Evolutionary conservation across 2,329 filamentous ascomycete genomes (phyloP).

Genomic region (Fusarium paranaense): DNA sequence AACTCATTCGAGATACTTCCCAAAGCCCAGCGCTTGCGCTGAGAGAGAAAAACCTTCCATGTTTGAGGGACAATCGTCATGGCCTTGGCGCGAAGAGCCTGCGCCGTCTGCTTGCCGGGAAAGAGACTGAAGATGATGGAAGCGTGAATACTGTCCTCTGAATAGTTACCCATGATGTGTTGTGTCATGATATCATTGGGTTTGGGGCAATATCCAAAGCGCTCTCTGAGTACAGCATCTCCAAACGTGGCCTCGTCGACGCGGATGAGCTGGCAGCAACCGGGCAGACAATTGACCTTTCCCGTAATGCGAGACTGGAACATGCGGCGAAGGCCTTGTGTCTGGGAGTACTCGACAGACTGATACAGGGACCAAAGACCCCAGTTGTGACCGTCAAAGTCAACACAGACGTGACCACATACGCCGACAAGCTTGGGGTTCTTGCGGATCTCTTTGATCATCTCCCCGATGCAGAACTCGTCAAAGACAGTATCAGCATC

Average conservation of each 20-base stretch:
- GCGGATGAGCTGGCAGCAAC: slow-evolving; percentile 62
- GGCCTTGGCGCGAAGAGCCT: slow-evolving; percentile 59
- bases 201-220: slow-evolving; percentile 61
- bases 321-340: slow-evolving; percentile 59
- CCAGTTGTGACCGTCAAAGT: slow-evolving; percentile 56
- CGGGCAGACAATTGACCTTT: slow-evolving; percentile 62
- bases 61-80: slow-evolving; percentile 59
- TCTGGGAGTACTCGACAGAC: slow-evolving; percentile 61
- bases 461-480: slow-evolving; percentile 56
- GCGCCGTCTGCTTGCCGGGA: slow-evolving; percentile 57
- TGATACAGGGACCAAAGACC: slow-evolving; percentile 60
- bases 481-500: slow-evolving; percentile 62
- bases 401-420: slow-evolving; percentile 61
- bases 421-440: slow-evolving; percentile 59
- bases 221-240: slow-evolving; percentile 57
- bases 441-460: slow-evolving; percentile 56
- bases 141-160: slow-evolving; percentile 62
- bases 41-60: slow-evolving; percentile 60
- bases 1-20: slow-evolving; percentile 62
- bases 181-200: slow-evolving; percentile 61
- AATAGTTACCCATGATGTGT: slow-evolving; percentile 62
- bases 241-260: slow-evolving; percentile 62
- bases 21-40: slow-evolving; percentile 62
- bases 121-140: slow-evolving; percentile 60
- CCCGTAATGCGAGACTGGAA: slow-evolving; percentile 62